Conservation (phyloP, 2,329 filamentous ascomycete species). For the Trichophyton rubrum region DNA sequence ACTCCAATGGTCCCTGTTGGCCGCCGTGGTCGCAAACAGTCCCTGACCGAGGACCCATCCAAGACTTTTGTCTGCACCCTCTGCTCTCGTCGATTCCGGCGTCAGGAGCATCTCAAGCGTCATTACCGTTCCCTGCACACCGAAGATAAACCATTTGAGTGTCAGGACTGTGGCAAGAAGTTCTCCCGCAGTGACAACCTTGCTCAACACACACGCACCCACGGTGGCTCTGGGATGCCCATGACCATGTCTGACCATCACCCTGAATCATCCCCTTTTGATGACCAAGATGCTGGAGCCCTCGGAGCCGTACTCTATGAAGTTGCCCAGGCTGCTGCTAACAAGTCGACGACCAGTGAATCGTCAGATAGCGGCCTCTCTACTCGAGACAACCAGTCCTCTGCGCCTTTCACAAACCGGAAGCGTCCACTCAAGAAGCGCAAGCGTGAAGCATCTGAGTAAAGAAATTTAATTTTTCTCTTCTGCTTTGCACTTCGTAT, state of each 20-base stretch:
- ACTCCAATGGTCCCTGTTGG: constrained; percentile 48
- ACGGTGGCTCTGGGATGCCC: constrained; percentile 77
- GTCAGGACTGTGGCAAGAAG: constrained; percentile 96
- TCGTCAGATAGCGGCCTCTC: constrained; percentile 29
- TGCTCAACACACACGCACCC: constrained; percentile 86
- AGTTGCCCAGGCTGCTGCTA: constrained; percentile 59
- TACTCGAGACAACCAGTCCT: constrained; percentile 16
- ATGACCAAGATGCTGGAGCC: constrained; percentile 49
- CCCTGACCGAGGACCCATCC: constrained; percentile 88
- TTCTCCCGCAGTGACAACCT: constrained; percentile 97
- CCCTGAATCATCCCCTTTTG: constrained; percentile 36
- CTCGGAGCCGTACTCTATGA: constrained; percentile 73
- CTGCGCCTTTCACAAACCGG: constrained; percentile 26
- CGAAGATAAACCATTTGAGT: constrained; percentile 96
- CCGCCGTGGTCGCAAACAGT: constrained; percentile 95
- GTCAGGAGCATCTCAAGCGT: constrained; percentile 96
- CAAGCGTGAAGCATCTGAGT: constrained; percentile 44
- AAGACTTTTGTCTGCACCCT: constrained; percentile 97
- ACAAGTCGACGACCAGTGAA: constrained; percentile 39
- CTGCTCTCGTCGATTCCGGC: constrained; percentile 92
- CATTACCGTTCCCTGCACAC: constrained; percentile 98
- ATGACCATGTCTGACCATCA: constrained; percentile 74
- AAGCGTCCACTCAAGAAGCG: constrained; percentile 59
- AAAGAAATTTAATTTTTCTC: background rate
- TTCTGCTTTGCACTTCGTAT: constrained; percentile 2